Evolutionary conservation across 345 rosid species (phyloP), one percentile per base, ranked within the genome.

Genomic region (Lepidium didymum): DNA sequence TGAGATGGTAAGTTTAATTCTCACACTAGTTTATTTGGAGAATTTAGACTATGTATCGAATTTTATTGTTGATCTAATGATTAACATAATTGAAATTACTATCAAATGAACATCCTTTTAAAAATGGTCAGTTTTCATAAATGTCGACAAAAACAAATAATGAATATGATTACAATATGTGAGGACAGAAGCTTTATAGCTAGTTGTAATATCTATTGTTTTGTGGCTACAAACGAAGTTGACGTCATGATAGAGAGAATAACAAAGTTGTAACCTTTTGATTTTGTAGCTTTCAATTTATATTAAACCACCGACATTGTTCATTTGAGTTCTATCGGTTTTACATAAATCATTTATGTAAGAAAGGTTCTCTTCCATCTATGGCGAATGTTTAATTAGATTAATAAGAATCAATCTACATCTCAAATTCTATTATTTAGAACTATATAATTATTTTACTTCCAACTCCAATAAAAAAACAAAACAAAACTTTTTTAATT

Each of bases 171-270:
- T 31, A 44, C 53, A 31, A 62, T 53, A 16, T 29, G 38, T 10
- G 46, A 40, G 46, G 63, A 40, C 63, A 58, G 63, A 14, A 5
- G 50, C 6, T 27, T 27, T 29, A 3, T n/a, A 27, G 38, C 67
- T 33, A 62, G 67, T 62, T 62, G 54, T 46, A 49, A 64, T 64
- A 63, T 63, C 12, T 64, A 16, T 59, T 36, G 23, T 49, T 64
- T 6, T 64, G 68, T 64, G 68, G 57, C 57, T 49, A 37, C 47
- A 37, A 64, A 23, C 36, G 23, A 64, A 49, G 56, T 63, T 63
- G 68, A 47, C 31, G 56, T 16, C 41, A 44, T 7, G 53, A 37
- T 15, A 61, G 51, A 33, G 53, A 29, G 25, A 29, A 15, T 14
- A 43, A 43, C 37, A 9, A 29, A 7, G 37, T 4, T 52, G 40